Evolutionary conservation across 2,329 filamentous ascomycete genomes (phyloP).

Genomic region (Cercospora zeina): DNA sequence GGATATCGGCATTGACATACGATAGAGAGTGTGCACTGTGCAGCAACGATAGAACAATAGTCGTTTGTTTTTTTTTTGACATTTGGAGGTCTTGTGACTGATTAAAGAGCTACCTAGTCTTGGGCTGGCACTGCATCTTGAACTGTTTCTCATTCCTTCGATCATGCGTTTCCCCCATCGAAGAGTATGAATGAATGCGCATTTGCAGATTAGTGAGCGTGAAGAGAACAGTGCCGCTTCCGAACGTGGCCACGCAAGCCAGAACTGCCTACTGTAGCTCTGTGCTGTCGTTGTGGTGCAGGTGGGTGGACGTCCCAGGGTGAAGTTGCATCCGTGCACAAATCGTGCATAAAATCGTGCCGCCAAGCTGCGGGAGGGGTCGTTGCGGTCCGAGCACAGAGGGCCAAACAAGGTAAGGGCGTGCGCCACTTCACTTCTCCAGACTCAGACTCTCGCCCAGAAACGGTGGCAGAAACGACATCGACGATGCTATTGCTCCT

Average conservation of each 20-base stretch:
- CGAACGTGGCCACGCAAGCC: slow-evolving; percentile 1
- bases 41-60: no score
- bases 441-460: background rate
- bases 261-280: background rate
- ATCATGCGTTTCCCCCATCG: no score
- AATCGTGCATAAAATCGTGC: slow-evolving; percentile 6
- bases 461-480: background rate
- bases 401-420: background rate
- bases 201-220: no score
- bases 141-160: no score
- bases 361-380: background rate
- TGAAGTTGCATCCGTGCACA: slow-evolving; percentile 7
- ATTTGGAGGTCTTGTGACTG: no score
- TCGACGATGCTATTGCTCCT: background rate
- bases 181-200: no score
- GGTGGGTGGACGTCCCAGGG: background rate
- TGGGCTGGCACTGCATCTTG: no score
- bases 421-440: slow-evolving; percentile 4
- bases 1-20: background rate
- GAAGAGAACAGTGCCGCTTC: no score
- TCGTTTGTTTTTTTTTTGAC: no score
- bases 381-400: background rate
- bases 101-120: no score
- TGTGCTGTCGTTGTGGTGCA: background rate
- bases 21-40: no score